Evolutionary conservation across 768 basidiomycete species (phyloP).

Genomic region (Hericium erinaceus): DNA sequence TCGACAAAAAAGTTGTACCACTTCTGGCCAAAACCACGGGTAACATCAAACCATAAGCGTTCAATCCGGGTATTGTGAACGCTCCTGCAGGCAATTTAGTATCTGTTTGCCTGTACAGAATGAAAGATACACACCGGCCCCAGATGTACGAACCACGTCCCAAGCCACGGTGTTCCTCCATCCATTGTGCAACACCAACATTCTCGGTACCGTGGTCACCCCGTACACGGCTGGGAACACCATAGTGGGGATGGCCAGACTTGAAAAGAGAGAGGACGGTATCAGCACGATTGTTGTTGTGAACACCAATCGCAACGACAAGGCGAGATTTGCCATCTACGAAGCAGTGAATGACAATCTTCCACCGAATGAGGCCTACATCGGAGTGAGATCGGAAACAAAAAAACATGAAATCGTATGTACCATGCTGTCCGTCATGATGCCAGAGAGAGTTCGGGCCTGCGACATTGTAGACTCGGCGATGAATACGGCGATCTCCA

Average conservation of each 20-base stretch:
- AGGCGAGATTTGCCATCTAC: background rate
- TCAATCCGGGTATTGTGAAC: slow-evolving; percentile 34
- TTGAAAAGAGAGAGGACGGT: slow-evolving; percentile 17
- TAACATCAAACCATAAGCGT: slow-evolving; percentile 31
- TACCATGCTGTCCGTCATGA: slow-evolving; percentile 22
- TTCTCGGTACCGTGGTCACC: slow-evolving; percentile 6
- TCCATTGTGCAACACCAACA: slow-evolving; percentile 15
- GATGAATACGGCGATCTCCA: slow-evolving; percentile 10
- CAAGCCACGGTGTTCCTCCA: slow-evolving; percentile 16
- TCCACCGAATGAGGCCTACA: slow-evolving; percentile 12
- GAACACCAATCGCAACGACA: slow-evolving; percentile 17
- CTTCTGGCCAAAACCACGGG: slow-evolving; percentile 24
- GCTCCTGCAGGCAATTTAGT: background rate
- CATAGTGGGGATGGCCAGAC: background rate
- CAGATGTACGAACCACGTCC: slow-evolving; percentile 21
- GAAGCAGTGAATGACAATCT: background rate
- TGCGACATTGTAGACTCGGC: slow-evolving; percentile 14
- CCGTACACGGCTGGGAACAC: too few relatives aligned
- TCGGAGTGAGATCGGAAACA: slow-evolving; percentile 2
- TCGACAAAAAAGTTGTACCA: slow-evolving; percentile 41
- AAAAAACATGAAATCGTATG: background rate
- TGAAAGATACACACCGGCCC: slow-evolving; percentile 17
- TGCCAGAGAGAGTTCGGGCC: slow-evolving; percentile 19
- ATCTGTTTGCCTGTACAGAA: background rate
- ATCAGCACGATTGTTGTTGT: background rate